Base-by-base conservation (phyloP, 2,329 filamentous ascomycete species). In the Acarospora socialis region DNA sequence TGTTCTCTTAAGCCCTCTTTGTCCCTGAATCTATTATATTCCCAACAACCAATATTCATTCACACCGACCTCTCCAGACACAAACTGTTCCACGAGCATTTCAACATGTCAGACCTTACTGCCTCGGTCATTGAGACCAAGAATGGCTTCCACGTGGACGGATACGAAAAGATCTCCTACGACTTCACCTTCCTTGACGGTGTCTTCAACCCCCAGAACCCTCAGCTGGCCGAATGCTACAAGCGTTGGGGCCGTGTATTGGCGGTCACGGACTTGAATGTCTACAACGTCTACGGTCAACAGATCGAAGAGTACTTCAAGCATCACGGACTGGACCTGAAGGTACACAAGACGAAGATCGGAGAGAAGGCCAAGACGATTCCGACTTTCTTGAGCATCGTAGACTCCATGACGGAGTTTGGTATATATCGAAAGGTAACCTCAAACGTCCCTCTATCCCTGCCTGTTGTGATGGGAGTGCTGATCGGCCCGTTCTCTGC, bases 121-220 rank as follows among this genome's bases (percentile, higher is more conserved):
- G 76, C 76, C 36, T 66, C 65, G 32, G 74, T 81, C 41, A 55
- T 61, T 38, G 68, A 76, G 56, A 80, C 72, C 39, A 55, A 63
- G 44, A 60, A 63, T 38, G 77, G 76, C 21, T 81, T 81, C 55
- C 70, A 77, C 42, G 75, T 81, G 38, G 70, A 73, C 43, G 77
- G 77, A 15, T 79, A 78, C 45, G 77, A 81, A 61, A 81, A 78
- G 62, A 80, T 81, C 48, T 70, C 77, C 47, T 81, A 81, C 50
- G 74, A 79, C 54, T 81, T 81, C 52, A 70, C 72, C 33, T 80
- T 81, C 54, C 65, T 81, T 28, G 76, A 81, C 43, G 70, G 68
- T 28, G 65, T 81, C 35, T 81, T 81, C 53, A 58, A 77, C 47
- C 45, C 60, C 24, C 46, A 60, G 40, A 77, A 79, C 46, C 45